These are phyloP conservation scores for Claviceps fusiformis DNA, from an alignment of 2,329 filamentous ascomycete species.

Conservation along the genomic window DNA sequence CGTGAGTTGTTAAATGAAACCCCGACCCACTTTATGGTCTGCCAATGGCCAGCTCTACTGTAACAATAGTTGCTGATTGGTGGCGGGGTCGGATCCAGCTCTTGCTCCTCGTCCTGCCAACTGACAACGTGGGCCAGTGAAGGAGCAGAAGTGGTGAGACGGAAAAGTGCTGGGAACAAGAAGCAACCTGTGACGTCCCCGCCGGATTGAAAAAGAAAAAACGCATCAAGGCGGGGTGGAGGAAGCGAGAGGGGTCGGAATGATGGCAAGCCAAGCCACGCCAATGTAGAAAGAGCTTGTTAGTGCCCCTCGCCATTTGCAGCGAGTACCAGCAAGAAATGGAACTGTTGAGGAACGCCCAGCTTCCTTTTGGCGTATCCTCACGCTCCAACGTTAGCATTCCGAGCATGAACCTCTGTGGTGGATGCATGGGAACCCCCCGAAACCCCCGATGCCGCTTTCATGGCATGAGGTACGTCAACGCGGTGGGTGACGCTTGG, in stretches of 20 bases:
- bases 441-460: background rate
- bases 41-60: background rate
- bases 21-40: background rate
- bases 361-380: background rate
- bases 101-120: background rate
- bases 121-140: background rate
- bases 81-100: slow-evolving; percentile 1
- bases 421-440: background rate
- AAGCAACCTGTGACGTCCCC: background rate
- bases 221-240: slow-evolving; percentile 9
- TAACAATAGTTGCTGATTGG: slow-evolving; percentile 1
- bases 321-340: background rate
- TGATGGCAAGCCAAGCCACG: background rate
- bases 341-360: slow-evolving; percentile 2
- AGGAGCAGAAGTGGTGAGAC: background rate
- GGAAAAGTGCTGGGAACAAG: background rate
- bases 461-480: background rate
- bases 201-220: slow-evolving; percentile 18
- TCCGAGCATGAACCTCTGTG: background rate
- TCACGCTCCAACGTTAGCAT: background rate
- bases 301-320: background rate
- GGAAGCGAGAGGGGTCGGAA: background rate
- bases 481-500: background rate
- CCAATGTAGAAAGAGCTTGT: background rate
- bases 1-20: too few species aligned